Base-by-base conservation (phyloP, 2,329 filamentous ascomycete genomes). In the Fonsecaea nubica region DNA sequence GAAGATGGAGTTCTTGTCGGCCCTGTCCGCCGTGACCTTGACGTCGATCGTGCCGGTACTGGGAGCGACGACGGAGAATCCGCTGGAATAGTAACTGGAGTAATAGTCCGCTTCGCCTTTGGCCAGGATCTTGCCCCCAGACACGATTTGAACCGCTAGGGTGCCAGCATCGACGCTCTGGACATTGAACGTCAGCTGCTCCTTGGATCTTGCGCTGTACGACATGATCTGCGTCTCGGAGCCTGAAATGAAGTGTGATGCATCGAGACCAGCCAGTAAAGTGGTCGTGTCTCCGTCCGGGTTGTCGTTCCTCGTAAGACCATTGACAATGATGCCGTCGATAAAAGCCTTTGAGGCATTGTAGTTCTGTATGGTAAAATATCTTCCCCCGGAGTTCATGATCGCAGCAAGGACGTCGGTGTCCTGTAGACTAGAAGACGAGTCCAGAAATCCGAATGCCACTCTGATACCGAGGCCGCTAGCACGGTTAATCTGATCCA, bases 331-430 rank as follows among this genome's bases (percentile, higher is more conserved):
- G 45, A 50, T 50, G 21, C 45, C 45, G 45, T 50, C 45, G 5
- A 50, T 50, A 50, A 50, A 50, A 4, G 7, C 21, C 21, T 50
- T 50, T 25, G 45, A 50, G 12, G 45, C 45, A 13, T 50, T 50
- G 18, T 50, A 50, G 45, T 50, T 50, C 45, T 50, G 45, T 50
- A 50, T 50, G 18, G 45, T 50, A 13, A 50, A 50, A 30, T 50
- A 50, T 50, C 45, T 50, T 50, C 45, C 45, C 4, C 45, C 45
- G 1, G 45, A 50, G 21, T 50, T 9, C 45, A 50, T 50, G 12
- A 50, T 50, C 45, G 45, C 18, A 4, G 45, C 25, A 50, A 50
- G 45, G 9, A 50, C 45, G 12, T 50, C 45, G 3, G 45, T 25
- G 21, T 50, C 45, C 18, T 50, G 45, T 3, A 50, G 9, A 13